Evolutionary conservation across 176 grass and related monocot species (phyloP).

Genomic region (Ananas comosus): DNA sequence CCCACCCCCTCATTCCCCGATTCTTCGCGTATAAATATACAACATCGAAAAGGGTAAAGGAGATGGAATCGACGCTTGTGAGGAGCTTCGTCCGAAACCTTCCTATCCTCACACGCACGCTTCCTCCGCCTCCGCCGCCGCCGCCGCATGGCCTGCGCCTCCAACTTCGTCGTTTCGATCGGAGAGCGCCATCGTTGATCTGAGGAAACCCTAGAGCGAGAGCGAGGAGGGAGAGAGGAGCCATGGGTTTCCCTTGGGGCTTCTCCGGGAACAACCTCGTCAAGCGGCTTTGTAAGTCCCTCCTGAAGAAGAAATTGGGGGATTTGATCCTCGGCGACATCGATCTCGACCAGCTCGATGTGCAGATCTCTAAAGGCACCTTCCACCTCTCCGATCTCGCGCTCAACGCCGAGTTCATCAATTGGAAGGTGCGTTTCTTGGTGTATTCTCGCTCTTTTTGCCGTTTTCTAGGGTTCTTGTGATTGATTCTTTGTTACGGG

Average conservation of each 20-base stretch:
- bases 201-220: not conserved
- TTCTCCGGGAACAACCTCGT: conserved; percentile 40
- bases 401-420: conserved; percentile 82
- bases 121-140: not conserved
- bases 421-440: conserved; percentile 42
- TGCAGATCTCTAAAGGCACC: conserved; percentile 63
- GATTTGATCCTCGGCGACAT: conserved; percentile 87
- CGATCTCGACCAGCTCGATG: conserved; percentile 87
- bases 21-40: no score
- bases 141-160: not conserved
- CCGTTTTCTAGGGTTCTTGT: not conserved
- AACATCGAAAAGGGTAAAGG: no score
- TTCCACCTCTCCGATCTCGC: conserved; percentile 76
- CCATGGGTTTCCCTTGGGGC: conserved; percentile 37
- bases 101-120: not conserved
- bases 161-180: not conserved
- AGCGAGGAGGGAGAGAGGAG: conserved; percentile 6
- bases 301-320: conserved; percentile 89
- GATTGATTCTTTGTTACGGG: not conserved
- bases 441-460: not conserved
- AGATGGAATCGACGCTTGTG: no score
- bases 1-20: no score
- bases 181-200: not conserved
- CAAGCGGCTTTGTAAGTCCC: conserved; percentile 84
- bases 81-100: not conserved